Evolutionary conservation across 78 protist genomes (phyloP).

Genomic region (Planoprotostelium fungivorum): DNA sequence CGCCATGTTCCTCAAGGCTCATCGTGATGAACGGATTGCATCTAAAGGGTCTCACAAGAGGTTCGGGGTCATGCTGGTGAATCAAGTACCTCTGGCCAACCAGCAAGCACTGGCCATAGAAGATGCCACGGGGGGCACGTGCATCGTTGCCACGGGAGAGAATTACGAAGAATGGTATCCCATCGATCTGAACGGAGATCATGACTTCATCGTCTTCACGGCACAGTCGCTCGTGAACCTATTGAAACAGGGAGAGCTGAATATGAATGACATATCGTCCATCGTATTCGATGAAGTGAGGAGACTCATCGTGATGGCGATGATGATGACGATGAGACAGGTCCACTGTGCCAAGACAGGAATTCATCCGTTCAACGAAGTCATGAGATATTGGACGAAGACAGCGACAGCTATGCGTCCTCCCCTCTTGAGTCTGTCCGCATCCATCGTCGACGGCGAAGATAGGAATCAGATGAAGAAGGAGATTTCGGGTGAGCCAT

Average conservation of each 20-base stretch:
- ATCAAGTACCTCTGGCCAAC: neutral
- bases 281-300: neutral
- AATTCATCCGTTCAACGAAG: neutral
- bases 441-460: neutral
- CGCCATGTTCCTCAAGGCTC: neutral
- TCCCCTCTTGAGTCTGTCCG: neutral
- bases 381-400: neutral
- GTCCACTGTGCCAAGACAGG: neutral
- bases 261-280: neutral
- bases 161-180: neutral
- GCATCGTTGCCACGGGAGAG: neutral
- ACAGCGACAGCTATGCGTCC: neutral
- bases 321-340: no score
- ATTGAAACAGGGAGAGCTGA: neutral
- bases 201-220: neutral
- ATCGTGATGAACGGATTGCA: neutral
- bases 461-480: neutral
- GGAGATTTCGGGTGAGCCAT: neutral
- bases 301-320: no score
- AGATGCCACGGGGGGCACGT: neutral
- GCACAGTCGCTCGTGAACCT: neutral
- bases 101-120: neutral
- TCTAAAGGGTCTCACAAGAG: neutral
- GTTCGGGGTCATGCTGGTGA: neutral
- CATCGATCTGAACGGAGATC: neutral